Percentiles rank a stretch among this genome's conserved stretches.
Evolutionary conservation across 2,329 filamentous ascomycete genomes (phyloP).

Genomic region (Aspergillus cejpii): DNA sequence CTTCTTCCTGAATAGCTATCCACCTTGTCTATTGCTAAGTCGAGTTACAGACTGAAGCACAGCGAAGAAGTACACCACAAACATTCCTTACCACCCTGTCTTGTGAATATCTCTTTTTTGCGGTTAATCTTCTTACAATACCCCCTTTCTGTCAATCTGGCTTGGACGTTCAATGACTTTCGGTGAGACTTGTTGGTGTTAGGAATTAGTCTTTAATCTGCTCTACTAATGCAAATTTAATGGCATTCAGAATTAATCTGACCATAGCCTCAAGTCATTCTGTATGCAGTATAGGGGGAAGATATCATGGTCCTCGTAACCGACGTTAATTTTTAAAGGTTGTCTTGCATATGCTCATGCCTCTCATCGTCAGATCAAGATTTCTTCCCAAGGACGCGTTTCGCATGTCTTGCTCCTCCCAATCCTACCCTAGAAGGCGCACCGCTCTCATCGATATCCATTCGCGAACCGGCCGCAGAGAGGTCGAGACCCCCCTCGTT

Average conservation of each 20-base stretch:
- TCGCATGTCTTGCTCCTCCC: slow-evolving; percentile 26
- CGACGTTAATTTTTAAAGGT: not conserved
- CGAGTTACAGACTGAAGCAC: too few relatives aligned
- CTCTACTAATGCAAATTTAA: slow-evolving; percentile 8
- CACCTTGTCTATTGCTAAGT: too few relatives aligned
- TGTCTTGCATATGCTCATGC: not conserved
- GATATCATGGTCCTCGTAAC: not conserved
- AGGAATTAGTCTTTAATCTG: slow-evolving; percentile 13
- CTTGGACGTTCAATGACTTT: slow-evolving; percentile 26
- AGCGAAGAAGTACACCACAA: too few relatives aligned
- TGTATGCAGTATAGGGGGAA: not conserved
- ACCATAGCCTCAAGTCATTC: too few relatives aligned
- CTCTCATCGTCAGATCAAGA: slow-evolving; percentile 17
- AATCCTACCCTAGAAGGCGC: slow-evolving; percentile 21
- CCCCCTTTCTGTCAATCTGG: slow-evolving; percentile 27
- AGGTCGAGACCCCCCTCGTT: slow-evolving; percentile 24
- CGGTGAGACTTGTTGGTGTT: slow-evolving; percentile 21
- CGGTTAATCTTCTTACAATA: slow-evolving; percentile 28
- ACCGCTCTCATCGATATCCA: slow-evolving; percentile 38
- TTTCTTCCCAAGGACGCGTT: slow-evolving; percentile 35
- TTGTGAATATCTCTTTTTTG: slow-evolving; percentile 22
- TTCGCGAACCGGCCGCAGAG: slow-evolving; percentile 25
- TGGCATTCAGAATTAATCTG: slow-evolving; percentile 3
- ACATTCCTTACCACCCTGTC: slow-evolving; percentile 11
- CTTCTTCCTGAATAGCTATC: too few relatives aligned